Percentiles rank a stretch among this genome's conserved stretches.
phyloP scores from a whole-genome alignment of 1,284 basidiomycete genomes.

The Pseudozyma sp. region DNA sequence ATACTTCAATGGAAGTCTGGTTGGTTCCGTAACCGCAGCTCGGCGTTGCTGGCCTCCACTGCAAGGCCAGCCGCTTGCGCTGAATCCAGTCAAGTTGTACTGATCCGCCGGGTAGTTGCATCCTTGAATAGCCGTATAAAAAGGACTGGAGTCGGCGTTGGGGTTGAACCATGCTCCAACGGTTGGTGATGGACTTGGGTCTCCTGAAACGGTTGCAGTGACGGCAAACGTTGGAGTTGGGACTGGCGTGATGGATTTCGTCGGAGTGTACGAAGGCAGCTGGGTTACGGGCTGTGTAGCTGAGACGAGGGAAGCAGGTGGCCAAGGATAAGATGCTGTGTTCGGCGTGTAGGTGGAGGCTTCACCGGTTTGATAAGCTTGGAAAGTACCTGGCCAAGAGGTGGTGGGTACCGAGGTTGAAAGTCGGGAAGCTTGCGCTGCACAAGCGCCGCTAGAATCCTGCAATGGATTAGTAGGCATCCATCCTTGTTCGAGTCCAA shows the following conservation, averaged over 20 bases:
- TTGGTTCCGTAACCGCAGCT: constrained; percentile 2
- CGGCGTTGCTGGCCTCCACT: constrained; percentile 24
- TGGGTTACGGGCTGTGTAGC: constrained; percentile 33
- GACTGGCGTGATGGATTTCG: constrained; percentile 28
- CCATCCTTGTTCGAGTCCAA: constrained; percentile 64
- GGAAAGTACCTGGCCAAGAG: constrained; percentile 44
- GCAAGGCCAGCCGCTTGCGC: constrained; percentile 45
- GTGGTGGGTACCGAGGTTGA: constrained; percentile 16
- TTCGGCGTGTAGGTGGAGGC: constrained; percentile 41
- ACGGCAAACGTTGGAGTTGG: constrained; percentile 41
- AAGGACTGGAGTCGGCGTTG: constrained; percentile 16
- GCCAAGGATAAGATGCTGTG: constrained; percentile 39
- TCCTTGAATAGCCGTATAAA: constrained; percentile 45
- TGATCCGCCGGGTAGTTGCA: constrained; percentile 51
- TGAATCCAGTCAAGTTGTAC: constrained; percentile 38
- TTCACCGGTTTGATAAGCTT: constrained; percentile 51
- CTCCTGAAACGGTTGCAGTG: constrained; percentile 29
- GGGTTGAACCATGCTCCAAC: constrained; percentile 41
- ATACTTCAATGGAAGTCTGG: constrained; percentile 10
- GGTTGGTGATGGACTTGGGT: constrained; percentile 35
- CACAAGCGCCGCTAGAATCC: constrained; percentile 37
- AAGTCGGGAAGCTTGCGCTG: constrained; percentile 24
- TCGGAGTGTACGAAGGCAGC: constrained; percentile 52
- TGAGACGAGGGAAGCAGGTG: constrained; percentile 41
- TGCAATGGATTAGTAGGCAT: constrained; percentile 54